Percentiles rank a stretch among this genome's conserved stretches.
These are phyloP conservation scores for Kwoniella dejecticola DNA, from an alignment of 768 basidiomycete genomes.

Conservation along the genomic window DNA sequence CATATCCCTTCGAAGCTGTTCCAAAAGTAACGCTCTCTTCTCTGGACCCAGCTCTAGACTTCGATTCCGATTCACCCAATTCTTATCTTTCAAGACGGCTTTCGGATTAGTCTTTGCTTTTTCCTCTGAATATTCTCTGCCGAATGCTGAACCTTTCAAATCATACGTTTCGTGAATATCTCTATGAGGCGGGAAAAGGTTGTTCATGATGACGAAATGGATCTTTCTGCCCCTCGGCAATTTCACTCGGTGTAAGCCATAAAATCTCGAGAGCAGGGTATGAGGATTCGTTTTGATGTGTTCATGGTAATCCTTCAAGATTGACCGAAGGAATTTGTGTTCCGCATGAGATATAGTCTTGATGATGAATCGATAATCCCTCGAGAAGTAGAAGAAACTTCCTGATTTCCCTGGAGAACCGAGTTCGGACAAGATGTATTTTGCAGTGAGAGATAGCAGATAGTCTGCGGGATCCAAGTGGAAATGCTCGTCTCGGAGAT, in stretches of 20 bases:
- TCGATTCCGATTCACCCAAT: constrained; percentile 84
- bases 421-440: constrained; percentile 96
- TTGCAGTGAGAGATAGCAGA: constrained; percentile 90
- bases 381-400: constrained; percentile 98
- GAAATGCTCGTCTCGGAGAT: constrained; percentile 90
- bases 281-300: constrained; percentile 90
- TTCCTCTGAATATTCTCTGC: constrained; percentile 82
- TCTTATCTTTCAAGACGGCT: constrained; percentile 91
- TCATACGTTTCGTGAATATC: constrained; percentile 98
- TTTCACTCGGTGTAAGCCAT: constrained; percentile 96
- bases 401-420: constrained; percentile 98
- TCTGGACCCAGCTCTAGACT: constrained; percentile 90
- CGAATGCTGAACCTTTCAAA: constrained; percentile 91
- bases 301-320: constrained; percentile 78
- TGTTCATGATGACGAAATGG: constrained; percentile 99
- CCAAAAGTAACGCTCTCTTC: constrained; percentile 84
- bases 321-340: constrained; percentile 85
- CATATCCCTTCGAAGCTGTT: constrained; percentile 84
- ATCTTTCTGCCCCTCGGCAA: constrained; percentile 91
- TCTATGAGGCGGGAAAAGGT: constrained; percentile 94
- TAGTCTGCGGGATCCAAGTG: constrained; percentile 97
- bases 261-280: constrained; percentile 89
- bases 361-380: constrained; percentile 99
- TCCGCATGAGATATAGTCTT: constrained; percentile 95
- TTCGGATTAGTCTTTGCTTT: constrained; percentile 74